Evolutionary conservation across 208 protist genomes (phyloP), one percentile per base, ranked within the genome.

Genomic region (Leishmania tropica): DNA sequence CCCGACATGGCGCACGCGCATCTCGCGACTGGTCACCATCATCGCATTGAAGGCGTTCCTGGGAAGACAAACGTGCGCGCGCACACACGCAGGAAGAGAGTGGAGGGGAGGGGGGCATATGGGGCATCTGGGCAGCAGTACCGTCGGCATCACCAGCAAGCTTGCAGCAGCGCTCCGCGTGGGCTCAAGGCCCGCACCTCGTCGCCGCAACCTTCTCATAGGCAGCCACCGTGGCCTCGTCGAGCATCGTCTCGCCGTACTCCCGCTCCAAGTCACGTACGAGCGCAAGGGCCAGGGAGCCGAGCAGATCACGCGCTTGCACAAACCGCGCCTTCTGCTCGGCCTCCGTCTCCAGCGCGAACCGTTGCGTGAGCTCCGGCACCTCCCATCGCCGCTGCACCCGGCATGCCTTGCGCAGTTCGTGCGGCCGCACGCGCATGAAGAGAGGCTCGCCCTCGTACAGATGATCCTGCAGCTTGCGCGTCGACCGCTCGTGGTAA

Each of bases 401-500:
- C 21, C 88, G 86, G 72, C 86, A 88, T 10, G 56, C 47, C 3
- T 70, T 75, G 3, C 94, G 92, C 82, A 91, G 84, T 7, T 67
- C 70, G 45, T 72, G 81, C 35, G 74, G 58, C 60, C 76, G 62
- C 76, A 96, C 76, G n/a, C 85, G 89, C 90, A 94, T 92, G 64
- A 97, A 97, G 31, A 96, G 89, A 11, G 94, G 94, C 83, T 97
- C 94, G 42, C 94, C 94, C 58, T 95, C 94, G 84, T 97, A 97
- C 19, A 97, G 81, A 78, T 96, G 83, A 80, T 97, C 94, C 78
- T 97, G 94, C 73, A 97, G 90, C 79, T 93, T 94, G 1, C 94
- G 89, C 11, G 92, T 95, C 60, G 91, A 95, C 31, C 19, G 89
- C 78, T 96, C 92, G 83, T 96, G 83, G 72, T 89, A 93, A 81